Base-by-base conservation (phyloP, 768 basidiomycete species). In the Mycena filopes region DNA sequence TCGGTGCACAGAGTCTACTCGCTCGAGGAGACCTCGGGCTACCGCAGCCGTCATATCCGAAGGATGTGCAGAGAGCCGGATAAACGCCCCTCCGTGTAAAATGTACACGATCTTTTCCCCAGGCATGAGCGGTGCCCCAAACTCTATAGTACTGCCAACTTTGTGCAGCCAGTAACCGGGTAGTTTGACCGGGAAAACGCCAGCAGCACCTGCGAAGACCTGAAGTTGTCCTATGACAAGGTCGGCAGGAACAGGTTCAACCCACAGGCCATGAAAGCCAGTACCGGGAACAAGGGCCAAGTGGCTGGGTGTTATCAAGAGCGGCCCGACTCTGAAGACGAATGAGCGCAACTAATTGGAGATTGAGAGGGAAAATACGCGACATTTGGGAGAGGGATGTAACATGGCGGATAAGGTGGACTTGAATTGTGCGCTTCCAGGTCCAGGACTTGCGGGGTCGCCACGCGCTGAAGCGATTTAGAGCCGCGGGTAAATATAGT, bases 21-120 rank as follows among this genome's bases (percentile, higher is more conserved):
- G 78, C 63, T 85, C 71, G 25, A 92, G 72, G 28, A 88, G 73
- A 15, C 82, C 84, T 13, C 76, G 81, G 1, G 81, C 68, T 25
- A 90, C 81, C 33, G 76, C 72, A 1, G 85, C 76, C 0, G 84
- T 83, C 40, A 76, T 60, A 56, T 85, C 84, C 4, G 74, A 74
- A n/a, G 89, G 89, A 66, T 87, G 85, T 2, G 87, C 89, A 11
- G 87, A 86, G 8, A 85, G 71, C 21, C 78, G 77, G 29, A 80
- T 75, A 67, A 86, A 90, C 1, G 79, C 88, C 8, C 89, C 89
- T 21, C 89, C 89, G 65, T 91, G 90, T n/a, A 92, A 74, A 49
- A 78, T 77, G 70, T 86, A 86, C n/a, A 89, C 72, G 5, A 89
- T 82, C 66, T 86, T 87, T 74, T 89, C 87, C 23, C 84, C 85